Conservation (phyloP, 805 yeast genomes). For the Lipomyces orientalis region DNA sequence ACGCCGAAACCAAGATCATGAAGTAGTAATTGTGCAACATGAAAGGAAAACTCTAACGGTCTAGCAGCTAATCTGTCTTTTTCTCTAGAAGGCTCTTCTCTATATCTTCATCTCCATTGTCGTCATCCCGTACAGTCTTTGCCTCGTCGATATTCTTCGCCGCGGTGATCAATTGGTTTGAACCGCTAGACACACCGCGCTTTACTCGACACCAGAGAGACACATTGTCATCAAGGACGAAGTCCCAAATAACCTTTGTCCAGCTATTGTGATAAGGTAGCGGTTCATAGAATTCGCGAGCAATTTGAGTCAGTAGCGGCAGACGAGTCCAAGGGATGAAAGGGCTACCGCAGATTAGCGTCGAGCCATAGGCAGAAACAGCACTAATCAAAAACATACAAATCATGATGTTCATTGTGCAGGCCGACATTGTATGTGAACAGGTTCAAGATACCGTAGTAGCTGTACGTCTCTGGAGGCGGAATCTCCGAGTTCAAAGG, state of each 20-base stretch:
- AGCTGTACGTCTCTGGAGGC: slow-evolving; percentile 82
- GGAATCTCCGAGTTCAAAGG: slow-evolving; percentile 47
- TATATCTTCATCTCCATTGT: slow-evolving; percentile 25
- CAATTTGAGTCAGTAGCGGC: slow-evolving; percentile 66
- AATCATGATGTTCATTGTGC: slow-evolving; percentile 95
- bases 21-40: not conserved
- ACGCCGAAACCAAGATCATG: too few species aligned
- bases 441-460: slow-evolving; percentile 78
- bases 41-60: not conserved
- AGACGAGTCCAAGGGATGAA: slow-evolving; percentile 88
- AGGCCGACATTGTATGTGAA: slow-evolving; percentile 93
- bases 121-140: slow-evolving; percentile 20
- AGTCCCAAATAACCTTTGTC: slow-evolving; percentile 76
- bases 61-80: not conserved
- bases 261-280: slow-evolving; percentile 79
- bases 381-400: slow-evolving; percentile 41
- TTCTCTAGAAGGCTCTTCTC: not conserved
- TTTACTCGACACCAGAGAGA: slow-evolving; percentile 82
- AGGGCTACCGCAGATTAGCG: slow-evolving; percentile 51
- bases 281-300: slow-evolving; percentile 80
- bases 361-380: not conserved
- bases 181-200: slow-evolving; percentile 48
- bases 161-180: not conserved
- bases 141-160: slow-evolving; percentile 9
- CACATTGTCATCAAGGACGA: slow-evolving; percentile 69